A percentile compares a stretch with the other conserved stretches of the same genome.
Evolutionary conservation across 768 basidiomycete species (phyloP).

Genomic region (Trametes meyenii): DNA sequence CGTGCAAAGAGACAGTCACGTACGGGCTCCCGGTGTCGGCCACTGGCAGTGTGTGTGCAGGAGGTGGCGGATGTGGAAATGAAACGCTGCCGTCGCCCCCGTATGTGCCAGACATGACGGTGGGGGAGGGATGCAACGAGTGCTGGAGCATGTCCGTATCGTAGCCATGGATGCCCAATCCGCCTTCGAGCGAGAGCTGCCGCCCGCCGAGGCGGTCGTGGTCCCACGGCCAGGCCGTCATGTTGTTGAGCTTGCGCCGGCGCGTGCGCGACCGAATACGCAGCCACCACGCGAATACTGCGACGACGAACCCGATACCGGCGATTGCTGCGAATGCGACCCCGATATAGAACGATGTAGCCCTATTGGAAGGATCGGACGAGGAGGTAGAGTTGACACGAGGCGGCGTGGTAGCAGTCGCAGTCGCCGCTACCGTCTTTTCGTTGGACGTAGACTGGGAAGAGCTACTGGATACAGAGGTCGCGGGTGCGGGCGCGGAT

Average conservation of each 20-base stretch:
- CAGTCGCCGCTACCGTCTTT: background rate
- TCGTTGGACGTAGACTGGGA: background rate
- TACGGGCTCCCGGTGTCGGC: conserved; percentile 18
- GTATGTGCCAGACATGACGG: background rate
- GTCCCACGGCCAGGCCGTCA: conserved; percentile 29
- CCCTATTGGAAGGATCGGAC: conserved; percentile 7
- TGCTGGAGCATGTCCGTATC: conserved; percentile 1
- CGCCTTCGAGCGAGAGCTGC: conserved; percentile 7
- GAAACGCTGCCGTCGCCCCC: background rate
- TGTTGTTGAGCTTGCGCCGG: conserved; percentile 19
- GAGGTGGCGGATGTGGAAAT: conserved; percentile 2
- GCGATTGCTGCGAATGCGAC: conserved; percentile 31
- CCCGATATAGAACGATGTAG: conserved; percentile 26
- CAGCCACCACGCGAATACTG: conserved; percentile 30
- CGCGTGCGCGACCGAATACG: conserved; percentile 28
- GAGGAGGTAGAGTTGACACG: conserved; percentile 10
- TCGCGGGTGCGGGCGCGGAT: background rate
- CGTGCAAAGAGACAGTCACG: conserved; percentile 28
- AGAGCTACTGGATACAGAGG: background rate
- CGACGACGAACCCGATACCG: conserved; percentile 24
- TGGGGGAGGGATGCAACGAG: background rate
- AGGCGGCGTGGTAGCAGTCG: background rate
- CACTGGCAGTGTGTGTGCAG: conserved; percentile 8
- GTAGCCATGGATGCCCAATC: conserved; percentile 6
- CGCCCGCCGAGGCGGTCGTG: conserved; percentile 3